These are phyloP conservation scores for Podaxis rugospora DNA, from an alignment of 768 basidiomycete species.

Conservation along the genomic window DNA sequence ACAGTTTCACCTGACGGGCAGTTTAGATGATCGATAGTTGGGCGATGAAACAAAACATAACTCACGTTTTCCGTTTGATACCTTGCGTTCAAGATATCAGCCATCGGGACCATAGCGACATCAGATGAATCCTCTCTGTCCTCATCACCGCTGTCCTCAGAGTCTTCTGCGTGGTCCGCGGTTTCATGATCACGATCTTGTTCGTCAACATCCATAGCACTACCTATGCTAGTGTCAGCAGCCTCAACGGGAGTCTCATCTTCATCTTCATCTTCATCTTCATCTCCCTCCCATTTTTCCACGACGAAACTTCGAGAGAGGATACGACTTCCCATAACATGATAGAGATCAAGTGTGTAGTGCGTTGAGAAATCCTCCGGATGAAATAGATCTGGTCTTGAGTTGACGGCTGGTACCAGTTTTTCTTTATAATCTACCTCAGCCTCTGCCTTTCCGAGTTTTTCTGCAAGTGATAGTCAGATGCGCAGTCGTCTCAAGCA, in stretches of 20 bases:
- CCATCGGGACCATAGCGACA: constrained; percentile 92
- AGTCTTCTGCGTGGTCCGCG: constrained; percentile 36
- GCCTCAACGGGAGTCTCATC: constrained; percentile 22
- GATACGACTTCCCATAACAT: constrained; percentile 88
- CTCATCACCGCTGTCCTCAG: constrained; percentile 31
- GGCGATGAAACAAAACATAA: constrained; percentile 2
- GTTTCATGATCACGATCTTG: constrained; percentile 23
- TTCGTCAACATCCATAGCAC: constrained; percentile 40
- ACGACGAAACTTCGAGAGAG: constrained; percentile 91
- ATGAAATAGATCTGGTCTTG: constrained; percentile 76
- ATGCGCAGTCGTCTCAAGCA: background rate
- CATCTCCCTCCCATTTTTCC: constrained; percentile 47
- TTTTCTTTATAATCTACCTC: constrained; percentile 66
- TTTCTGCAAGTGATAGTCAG: constrained; percentile 47
- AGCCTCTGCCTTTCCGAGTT: constrained; percentile 82
- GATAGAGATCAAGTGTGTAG: constrained; percentile 74
- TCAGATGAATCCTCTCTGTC: constrained; percentile 54
- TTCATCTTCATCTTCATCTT: constrained; percentile 18
- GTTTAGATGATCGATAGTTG: background rate
- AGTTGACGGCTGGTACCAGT: constrained; percentile 59
- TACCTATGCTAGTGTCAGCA: constrained; percentile 28
- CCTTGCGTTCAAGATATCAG: constrained; percentile 92
- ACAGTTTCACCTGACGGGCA: constrained; percentile 68
- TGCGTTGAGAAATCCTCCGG: constrained; percentile 33
- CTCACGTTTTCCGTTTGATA: constrained; percentile 81